Conservation (phyloP, 805 yeast genomes). For the Cyberlindnera sargentensis region DNA sequence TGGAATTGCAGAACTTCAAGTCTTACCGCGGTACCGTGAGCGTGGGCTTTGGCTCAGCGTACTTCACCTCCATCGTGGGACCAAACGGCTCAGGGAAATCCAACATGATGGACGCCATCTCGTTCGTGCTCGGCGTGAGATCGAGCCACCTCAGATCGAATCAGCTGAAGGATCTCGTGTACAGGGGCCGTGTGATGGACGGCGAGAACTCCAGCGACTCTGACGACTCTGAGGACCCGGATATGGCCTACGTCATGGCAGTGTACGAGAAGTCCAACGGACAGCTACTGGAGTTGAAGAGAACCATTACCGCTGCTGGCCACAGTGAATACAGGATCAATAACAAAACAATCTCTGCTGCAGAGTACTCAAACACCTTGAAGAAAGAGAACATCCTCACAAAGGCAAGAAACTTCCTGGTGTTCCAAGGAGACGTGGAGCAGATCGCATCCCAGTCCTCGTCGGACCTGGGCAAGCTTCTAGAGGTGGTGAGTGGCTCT, state of each 20-base stretch:
- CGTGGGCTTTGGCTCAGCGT: slow-evolving; percentile 76
- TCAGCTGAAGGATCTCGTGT: slow-evolving; percentile 68
- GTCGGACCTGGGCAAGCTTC: slow-evolving; percentile 57
- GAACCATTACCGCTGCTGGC: slow-evolving; percentile 55
- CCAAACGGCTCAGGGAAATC: slow-evolving; percentile 99
- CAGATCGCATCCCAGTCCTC: slow-evolving; percentile 86
- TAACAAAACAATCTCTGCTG: slow-evolving; percentile 50
- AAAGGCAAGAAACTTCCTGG: slow-evolving; percentile 86
- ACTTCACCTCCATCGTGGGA: slow-evolving; percentile 88
- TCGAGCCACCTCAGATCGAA: slow-evolving; percentile 70
- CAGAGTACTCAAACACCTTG: slow-evolving; percentile 57
- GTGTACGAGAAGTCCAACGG: slow-evolving; percentile 61
- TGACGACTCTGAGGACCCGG: slow-evolving; percentile 20
- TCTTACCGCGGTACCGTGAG: slow-evolving; percentile 74
- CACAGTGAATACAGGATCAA: slow-evolving; percentile 63
- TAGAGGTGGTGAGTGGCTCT: slow-evolving; percentile 85
- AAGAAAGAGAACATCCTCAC: slow-evolving; percentile 76
- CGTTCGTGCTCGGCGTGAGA: slow-evolving; percentile 86
- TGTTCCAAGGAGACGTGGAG: slow-evolving; percentile 96
- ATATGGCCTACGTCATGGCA: slow-evolving; percentile 71
- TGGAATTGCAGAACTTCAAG: slow-evolving; percentile 83
- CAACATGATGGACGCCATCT: slow-evolving; percentile 95
- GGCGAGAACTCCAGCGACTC: slow-evolving; percentile 20
- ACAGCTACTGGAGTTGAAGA: slow-evolving; percentile 49
- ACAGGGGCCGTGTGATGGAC: slow-evolving; percentile 52